phyloP scores from a whole-genome alignment of 2,329 filamentous ascomycete species.

The Gyromitra esculenta region DNA sequence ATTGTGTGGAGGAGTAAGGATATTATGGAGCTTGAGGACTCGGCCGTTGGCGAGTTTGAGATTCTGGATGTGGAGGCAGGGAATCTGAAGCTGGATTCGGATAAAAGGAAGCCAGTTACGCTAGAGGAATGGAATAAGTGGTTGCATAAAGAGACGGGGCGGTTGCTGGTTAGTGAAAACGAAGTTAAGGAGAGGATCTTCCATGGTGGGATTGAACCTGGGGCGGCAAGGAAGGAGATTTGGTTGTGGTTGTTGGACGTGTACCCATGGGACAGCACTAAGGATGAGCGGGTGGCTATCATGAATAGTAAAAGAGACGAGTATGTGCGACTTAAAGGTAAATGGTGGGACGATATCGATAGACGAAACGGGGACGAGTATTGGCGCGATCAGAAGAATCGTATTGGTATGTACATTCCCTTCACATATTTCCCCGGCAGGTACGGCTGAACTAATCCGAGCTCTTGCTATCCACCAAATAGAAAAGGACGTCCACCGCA shows the following conservation, averaged over 20 bases:
- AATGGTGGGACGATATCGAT: slow-evolving; percentile 96
- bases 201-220: slow-evolving; percentile 90
- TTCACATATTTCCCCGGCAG: background rate
- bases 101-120: slow-evolving; percentile 79
- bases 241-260: slow-evolving; percentile 95
- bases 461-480: slow-evolving; percentile 57
- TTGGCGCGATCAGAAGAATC: slow-evolving; percentile 92
- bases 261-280: slow-evolving; percentile 90
- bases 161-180: slow-evolving; percentile 80
- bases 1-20: slow-evolving; percentile 94
- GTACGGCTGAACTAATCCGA: slow-evolving; percentile 47
- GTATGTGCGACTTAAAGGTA: slow-evolving; percentile 90
- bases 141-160: slow-evolving; percentile 79
- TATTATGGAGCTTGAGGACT: slow-evolving; percentile 92
- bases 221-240: slow-evolving; percentile 93
- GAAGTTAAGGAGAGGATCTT: slow-evolving; percentile 98
- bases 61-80: slow-evolving; percentile 82
- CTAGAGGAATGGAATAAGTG: slow-evolving; percentile 89
- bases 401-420: slow-evolving; percentile 77
- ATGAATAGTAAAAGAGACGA: slow-evolving; percentile 88
- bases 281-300: slow-evolving; percentile 82
- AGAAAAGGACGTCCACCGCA: slow-evolving; percentile 99
- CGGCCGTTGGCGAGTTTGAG: slow-evolving; percentile 94
- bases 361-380: slow-evolving; percentile 75
- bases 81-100: slow-evolving; percentile 73